These are phyloP conservation scores for Perkinsela sp. DNA, from an alignment of 208 protist species.

Conservation along the genomic window DNA sequence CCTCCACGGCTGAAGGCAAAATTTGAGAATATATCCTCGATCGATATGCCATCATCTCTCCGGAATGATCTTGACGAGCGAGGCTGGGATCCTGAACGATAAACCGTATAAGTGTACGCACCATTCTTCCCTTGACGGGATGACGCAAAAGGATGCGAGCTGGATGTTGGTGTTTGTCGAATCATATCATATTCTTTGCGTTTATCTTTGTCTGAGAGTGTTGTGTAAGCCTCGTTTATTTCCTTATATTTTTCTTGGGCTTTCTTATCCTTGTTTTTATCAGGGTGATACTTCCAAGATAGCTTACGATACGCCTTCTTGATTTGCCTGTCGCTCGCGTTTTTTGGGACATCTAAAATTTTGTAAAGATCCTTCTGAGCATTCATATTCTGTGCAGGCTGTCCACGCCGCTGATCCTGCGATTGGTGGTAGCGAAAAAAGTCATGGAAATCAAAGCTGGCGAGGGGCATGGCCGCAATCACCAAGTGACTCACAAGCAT, in stretches of 20 bases:
- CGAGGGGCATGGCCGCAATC: neutral
- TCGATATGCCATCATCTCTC: no score
- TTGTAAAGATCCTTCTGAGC: slow-evolving; percentile 10
- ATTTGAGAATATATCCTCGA: no score
- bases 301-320: slow-evolving; percentile 16
- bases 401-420: neutral
- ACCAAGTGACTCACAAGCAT: neutral
- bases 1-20: no score
- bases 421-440: neutral
- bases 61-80: no score
- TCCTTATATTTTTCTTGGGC: slow-evolving; percentile 12
- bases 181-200: slow-evolving; percentile 10
- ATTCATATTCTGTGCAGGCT: neutral
- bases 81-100: no score
- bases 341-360: slow-evolving; percentile 9
- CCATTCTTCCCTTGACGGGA: neutral
- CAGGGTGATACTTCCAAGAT: slow-evolving; percentile 14
- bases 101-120: neutral
- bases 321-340: slow-evolving; percentile 9
- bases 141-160: neutral
- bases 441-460: neutral
- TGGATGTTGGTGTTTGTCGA: neutral
- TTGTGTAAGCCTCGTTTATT: slow-evolving; percentile 13
- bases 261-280: slow-evolving; percentile 7
- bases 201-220: slow-evolving; percentile 10